A percentile compares a stretch with the other conserved stretches of the same genome.
These are phyloP conservation scores for Teunomyces lycoperdinae DNA, from an alignment of 805 yeast species.

Conservation along the genomic window DNA sequence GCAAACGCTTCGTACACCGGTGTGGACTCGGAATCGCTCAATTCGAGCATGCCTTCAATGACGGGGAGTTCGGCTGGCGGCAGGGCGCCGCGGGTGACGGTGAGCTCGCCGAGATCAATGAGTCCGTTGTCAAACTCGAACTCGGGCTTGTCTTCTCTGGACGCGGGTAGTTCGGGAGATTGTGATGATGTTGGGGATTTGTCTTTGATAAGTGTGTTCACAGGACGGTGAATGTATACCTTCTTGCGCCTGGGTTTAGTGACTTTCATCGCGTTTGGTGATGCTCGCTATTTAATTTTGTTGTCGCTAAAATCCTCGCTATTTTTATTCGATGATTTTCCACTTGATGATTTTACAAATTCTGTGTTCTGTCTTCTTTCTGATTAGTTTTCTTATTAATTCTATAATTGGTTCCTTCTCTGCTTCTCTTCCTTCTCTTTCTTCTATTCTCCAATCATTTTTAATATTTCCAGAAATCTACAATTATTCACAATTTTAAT, in stretches of 20 bases:
- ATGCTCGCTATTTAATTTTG: too few species aligned
- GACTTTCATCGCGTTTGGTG: neutral
- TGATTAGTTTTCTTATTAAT: too few species aligned
- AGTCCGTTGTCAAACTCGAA: neutral
- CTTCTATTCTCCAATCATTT: neutral
- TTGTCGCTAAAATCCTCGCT: neutral
- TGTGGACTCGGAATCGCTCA: neutral
- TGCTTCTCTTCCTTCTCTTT: too few species aligned
- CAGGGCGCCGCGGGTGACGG: neutral
- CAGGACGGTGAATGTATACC: neutral
- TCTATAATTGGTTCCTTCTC: too few species aligned
- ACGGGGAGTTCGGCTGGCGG: neutral
- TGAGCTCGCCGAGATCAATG: neutral
- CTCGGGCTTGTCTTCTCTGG: neutral
- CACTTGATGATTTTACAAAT: neutral
- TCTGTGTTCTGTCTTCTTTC: neutral
- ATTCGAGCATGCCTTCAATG: conserved; percentile 1
- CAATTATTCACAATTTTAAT: neutral
- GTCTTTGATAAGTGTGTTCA: neutral
- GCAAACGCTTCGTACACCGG: conserved; percentile 8
- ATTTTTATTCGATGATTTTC: neutral
- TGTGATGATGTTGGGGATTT: neutral
- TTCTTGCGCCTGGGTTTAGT: neutral
- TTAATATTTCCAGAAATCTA: neutral
- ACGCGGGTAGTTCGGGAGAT: neutral